Evolutionary conservation across 2,329 filamentous ascomycete genomes (phyloP), one percentile per base, ranked within the genome.

Genomic region (Talaromyces sp.): DNA sequence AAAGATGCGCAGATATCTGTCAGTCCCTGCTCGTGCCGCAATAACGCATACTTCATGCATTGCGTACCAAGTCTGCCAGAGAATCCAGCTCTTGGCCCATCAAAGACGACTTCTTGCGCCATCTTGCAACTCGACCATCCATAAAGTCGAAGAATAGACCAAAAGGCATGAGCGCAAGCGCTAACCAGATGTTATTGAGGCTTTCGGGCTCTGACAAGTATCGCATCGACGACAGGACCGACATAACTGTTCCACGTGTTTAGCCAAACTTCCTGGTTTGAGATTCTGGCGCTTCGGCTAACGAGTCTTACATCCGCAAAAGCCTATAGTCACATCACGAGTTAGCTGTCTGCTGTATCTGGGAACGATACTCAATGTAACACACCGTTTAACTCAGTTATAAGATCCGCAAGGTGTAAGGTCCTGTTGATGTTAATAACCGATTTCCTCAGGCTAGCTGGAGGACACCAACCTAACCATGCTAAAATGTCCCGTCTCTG

Each of bases 31-130:
- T 6, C n/a, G 2, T 17, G 3, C 8, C 17, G 21, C n/a, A 22
- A 15, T 10, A 11, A 36, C 13, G 33, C n/a, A 25, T 39, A 7
- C n/a, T 19, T 41, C n/a, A 6, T 22, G 35, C 5, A n/a, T 17
- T 22, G 21, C 84, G 28, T 87, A 96, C 91, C 80, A 99, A 74
- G 73, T 99, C 94, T 57, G 94, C 94, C 50, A 99, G 81, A 6
- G 93, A 97, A 74, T 99, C 94, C 57, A 99, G 80, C 76, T 99
- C 94, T 75, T 97, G 93, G 11, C 94, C 94, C 93, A 99, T 97
- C 71, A 99, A 80, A 67, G 89, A 95, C 68, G 90, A 94, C 86
- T 97, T 99, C 77, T 91, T 88, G 72, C 94, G 86, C 94, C 94
- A 97, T 64, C 94, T 83, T 63, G 94, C 94, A 57, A 99, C 92